Percentiles rank a stretch among this genome's conserved stretches.
Conservation (phyloP, 768 basidiomycete genomes). For the Suillus hirtellus region DNA sequence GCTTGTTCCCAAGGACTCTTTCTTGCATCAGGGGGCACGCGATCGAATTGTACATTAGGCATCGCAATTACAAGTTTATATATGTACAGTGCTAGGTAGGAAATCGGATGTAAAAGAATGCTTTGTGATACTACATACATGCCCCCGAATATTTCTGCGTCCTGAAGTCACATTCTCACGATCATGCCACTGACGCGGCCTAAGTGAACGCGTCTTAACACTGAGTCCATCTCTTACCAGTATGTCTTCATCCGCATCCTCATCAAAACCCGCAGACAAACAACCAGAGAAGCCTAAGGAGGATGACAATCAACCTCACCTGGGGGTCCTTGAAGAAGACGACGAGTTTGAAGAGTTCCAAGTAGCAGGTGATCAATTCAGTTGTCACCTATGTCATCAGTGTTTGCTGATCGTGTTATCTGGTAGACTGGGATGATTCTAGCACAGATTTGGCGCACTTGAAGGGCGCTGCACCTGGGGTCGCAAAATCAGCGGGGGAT, state of each 20-base stretch:
- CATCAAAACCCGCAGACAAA: conserved; percentile 44
- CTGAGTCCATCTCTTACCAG: conserved; percentile 9
- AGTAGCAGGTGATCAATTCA: conserved; percentile 62
- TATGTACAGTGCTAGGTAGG: neutral
- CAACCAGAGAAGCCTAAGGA: conserved; percentile 40
- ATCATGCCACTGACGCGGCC: conserved; percentile 14
- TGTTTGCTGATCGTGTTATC: conserved; percentile 2
- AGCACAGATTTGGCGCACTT: conserved; percentile 82
- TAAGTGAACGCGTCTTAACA: neutral
- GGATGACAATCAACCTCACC: conserved; percentile 57
- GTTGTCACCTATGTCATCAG: neutral
- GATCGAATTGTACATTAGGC: neutral
- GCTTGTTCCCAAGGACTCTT: neutral
- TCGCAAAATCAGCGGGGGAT: conserved; percentile 78
- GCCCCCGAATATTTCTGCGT: too few relatives aligned
- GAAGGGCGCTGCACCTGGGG: conserved; percentile 70
- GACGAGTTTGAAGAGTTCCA: conserved; percentile 96
- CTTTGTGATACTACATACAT: too few relatives aligned
- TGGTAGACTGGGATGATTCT: conserved; percentile 82
- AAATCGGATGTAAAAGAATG: neutral
- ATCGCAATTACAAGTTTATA: neutral
- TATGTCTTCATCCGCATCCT: conserved; percentile 48
- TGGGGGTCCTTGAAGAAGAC: conserved; percentile 94
- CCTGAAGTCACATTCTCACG: conserved; percentile 22
- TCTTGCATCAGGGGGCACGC: neutral